Conservation (phyloP, 2,329 filamentous ascomycete genomes). For the Verticillium klebahnii region DNA sequence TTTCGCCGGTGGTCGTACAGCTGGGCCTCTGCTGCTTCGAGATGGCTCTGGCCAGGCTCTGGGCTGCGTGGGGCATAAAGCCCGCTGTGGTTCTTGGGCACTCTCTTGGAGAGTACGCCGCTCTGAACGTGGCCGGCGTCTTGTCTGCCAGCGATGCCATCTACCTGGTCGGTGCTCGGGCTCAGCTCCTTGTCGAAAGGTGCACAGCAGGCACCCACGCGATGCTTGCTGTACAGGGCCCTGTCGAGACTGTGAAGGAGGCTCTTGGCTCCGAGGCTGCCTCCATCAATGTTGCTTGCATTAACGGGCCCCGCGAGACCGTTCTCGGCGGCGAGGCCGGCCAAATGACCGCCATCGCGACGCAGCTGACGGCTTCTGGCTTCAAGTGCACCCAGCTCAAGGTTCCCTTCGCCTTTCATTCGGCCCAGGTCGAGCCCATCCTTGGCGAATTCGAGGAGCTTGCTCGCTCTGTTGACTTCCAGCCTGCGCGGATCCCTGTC, state of each 20-base stretch:
- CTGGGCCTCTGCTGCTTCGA: constrained; percentile 50
- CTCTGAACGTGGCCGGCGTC: constrained; percentile 65
- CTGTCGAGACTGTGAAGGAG: constrained; percentile 47
- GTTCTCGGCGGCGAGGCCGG: constrained; percentile 53
- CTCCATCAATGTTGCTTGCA: constrained; percentile 57
- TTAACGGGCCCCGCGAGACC: constrained; percentile 71
- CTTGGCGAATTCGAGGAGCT: constrained; percentile 51
- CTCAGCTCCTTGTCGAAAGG: constrained; percentile 57
- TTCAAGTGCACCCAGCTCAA: constrained; percentile 41
- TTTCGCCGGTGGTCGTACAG: constrained; percentile 49
- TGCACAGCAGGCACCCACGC: constrained; percentile 64
- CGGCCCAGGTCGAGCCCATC: constrained; percentile 48
- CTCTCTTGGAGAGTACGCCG: constrained; percentile 70
- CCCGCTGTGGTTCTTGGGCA: constrained; percentile 54
- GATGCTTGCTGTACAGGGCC: constrained; percentile 45
- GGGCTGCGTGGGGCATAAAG: constrained; percentile 50
- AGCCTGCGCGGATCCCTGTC: constrained; percentile 49
- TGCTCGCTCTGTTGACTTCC: constrained; percentile 27
- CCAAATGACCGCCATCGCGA: constrained; percentile 39
- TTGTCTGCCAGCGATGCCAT: constrained; percentile 68
- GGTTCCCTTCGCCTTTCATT: constrained; percentile 51
- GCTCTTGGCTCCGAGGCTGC: constrained; percentile 37
- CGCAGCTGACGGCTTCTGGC: constrained; percentile 22
- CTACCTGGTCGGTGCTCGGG: constrained; percentile 65
- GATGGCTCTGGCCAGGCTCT: constrained; percentile 52